Evolutionary conservation across 768 basidiomycete species (phyloP), one percentile per base, ranked within the genome.

Genomic region (Agrocybe praecox): DNA sequence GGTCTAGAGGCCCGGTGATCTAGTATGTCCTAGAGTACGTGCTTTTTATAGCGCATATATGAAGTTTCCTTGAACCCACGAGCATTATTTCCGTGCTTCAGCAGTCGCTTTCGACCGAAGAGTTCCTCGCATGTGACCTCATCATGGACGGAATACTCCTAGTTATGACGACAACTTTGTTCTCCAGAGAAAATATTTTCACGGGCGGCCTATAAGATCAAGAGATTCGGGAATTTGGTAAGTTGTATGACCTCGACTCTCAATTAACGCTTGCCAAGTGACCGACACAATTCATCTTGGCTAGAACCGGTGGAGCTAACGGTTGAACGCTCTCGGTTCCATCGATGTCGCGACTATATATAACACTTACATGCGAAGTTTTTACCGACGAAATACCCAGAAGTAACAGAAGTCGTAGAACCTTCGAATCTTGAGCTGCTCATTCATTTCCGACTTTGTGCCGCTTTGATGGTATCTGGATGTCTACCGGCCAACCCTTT

Each of bases 391-490:
- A 54, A 46, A 36, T 23, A 24, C 53, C 53, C 36, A 34, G 11
- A 47, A 54, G 46, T 23, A 34, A 54, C 17, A 34, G 46, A 46
- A 54, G 46, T 26, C 11, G 18, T 46, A 18, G 11, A 33, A 45
- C 14, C 19, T 23, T 21, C n/a, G 11, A 19, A 32, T 17, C 48
- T 29, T 21, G 47, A n/a, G 34, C 23, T 26, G 24, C 21, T 8
- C 36, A 44, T 56, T 56, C 42, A 56, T 49, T 42, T 49, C 55
- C 48, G 47, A 56, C 49, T 43, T 50, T 56, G 22, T 18, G 43
- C 55, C 55, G 55, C 19, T 4, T 17, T 23, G 48, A 23, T 2
- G 42, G 17, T 56, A 49, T 56, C 47, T 45, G 3, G 14, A 14
- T 15, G 21, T 49, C 17, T 40, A 49, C 42, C 29, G 15, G n/a